phyloP scores from a whole-genome alignment of 257 asterid species.

The Prunella vulgaris region DNA sequence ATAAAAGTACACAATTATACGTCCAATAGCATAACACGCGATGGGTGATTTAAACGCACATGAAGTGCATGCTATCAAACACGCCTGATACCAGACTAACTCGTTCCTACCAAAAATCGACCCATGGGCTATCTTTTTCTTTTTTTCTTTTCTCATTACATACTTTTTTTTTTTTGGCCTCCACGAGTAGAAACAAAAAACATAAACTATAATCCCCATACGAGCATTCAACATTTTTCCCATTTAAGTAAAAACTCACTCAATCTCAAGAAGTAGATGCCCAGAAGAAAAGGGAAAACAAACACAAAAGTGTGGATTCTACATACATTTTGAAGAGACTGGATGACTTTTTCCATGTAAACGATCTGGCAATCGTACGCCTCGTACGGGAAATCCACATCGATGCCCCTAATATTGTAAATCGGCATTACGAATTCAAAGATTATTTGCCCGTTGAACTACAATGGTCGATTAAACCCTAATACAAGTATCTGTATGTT shows the following conservation, averaged over 20 bases:
- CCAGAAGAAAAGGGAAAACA: neutral
- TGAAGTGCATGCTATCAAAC: neutral
- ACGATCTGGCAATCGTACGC: conserved; percentile 94
- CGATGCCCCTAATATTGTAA: conserved; percentile 77
- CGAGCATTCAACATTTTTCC: neutral
- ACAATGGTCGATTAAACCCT: conserved; percentile 24
- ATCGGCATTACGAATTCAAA: conserved; percentile 54
- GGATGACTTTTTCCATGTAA: conserved; percentile 95
- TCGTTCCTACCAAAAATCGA: conserved; percentile 3
- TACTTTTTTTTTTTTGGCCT: neutral
- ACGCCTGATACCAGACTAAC: neutral
- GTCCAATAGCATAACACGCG: neutral
- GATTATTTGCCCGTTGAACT: neutral
- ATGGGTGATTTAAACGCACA: neutral
- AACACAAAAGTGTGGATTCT: neutral
- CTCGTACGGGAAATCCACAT: conserved; percentile 92
- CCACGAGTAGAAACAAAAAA: neutral
- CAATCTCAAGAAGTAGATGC: neutral
- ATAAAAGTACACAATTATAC: neutral
- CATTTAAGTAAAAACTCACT: neutral
- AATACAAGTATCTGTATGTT: neutral
- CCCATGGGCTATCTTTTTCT: neutral
- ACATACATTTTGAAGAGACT: conserved; percentile 79
- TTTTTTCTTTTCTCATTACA: neutral
- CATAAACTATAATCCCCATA: neutral